Conservation (phyloP, 129 eudicot genomes). For the Flaveria robusta region DNA sequence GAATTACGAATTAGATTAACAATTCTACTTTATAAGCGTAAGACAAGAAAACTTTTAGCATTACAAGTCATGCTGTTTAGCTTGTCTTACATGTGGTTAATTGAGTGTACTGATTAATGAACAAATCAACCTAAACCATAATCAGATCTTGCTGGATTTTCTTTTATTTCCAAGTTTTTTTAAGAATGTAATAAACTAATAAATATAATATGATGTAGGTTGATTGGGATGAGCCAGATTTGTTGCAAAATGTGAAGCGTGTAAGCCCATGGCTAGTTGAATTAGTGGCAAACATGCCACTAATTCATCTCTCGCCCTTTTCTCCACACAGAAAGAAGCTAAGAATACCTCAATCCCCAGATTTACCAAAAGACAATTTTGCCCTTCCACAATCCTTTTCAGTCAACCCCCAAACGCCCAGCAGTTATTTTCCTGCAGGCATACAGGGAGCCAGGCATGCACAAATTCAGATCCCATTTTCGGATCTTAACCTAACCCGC, state of each 20-base stretch:
- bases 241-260: constrained; percentile 82
- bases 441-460: constrained; percentile 99
- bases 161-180: background rate
- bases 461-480: constrained; percentile 69
- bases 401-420: constrained; percentile 64
- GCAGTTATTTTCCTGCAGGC: constrained; percentile 85
- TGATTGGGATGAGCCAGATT: constrained; percentile 88
- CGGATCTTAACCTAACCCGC: constrained; percentile 64
- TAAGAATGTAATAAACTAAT: background rate
- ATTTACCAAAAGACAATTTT: constrained; percentile 49
- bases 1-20: background rate
- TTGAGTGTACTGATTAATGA: background rate
- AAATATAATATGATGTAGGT: constrained; percentile 45
- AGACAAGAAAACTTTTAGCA: background rate
- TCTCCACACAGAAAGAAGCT: constrained; percentile 80
- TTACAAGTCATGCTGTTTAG: background rate
- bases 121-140: background rate
- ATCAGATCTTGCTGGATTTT: background rate
- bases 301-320: constrained; percentile 73
- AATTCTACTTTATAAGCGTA: background rate
- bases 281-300: constrained; percentile 67
- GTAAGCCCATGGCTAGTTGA: constrained; percentile 97
- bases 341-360: constrained; percentile 57
- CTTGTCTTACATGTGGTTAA: background rate
- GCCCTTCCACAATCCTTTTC: constrained; percentile 56